Evolutionary conservation across 2,329 filamentous ascomycete genomes (phyloP).

Genomic region (Diaporthe citriasiana): DNA sequence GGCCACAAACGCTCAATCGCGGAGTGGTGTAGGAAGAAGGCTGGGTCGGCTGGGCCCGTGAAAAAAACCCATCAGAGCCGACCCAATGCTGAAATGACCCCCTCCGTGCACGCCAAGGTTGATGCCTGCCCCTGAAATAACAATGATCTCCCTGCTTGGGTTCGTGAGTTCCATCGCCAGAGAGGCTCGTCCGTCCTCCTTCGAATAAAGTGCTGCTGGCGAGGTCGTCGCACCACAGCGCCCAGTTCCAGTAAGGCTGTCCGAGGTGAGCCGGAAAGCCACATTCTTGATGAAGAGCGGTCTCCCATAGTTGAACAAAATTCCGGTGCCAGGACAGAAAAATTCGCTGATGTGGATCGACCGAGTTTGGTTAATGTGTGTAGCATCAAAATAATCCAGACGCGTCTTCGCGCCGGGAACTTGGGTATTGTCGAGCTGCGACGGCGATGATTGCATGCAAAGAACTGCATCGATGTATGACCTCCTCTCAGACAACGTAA

Average conservation of each 20-base stretch:
- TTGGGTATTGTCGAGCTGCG: background rate
- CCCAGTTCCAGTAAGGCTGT: constrained; percentile 61
- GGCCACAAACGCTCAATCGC: constrained; percentile 52
- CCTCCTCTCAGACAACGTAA: background rate
- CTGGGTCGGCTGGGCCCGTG: constrained; percentile 51
- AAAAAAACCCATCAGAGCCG: constrained; percentile 46
- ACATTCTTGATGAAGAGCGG: constrained; percentile 30
- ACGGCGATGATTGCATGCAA: constrained; percentile 12
- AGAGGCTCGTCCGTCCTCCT: constrained; percentile 62
- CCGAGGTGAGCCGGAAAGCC: constrained; percentile 44
- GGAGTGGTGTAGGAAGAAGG: constrained; percentile 53
- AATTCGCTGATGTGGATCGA: constrained; percentile 35
- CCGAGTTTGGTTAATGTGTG: constrained; percentile 42
- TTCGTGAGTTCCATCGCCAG: constrained; percentile 55
- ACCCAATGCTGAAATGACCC: constrained; percentile 50
- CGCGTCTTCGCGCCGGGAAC: constrained; percentile 39
- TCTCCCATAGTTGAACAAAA: constrained; percentile 18
- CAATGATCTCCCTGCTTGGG: constrained; percentile 43
- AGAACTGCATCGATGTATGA: constrained; percentile 11
- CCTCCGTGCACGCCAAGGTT: constrained; percentile 49
- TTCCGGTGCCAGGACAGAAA: constrained; percentile 38
- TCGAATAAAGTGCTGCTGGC: constrained; percentile 64
- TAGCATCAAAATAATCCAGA: constrained; percentile 51
- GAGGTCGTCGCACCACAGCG: constrained; percentile 59
- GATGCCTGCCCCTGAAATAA: constrained; percentile 46